Evolutionary conservation across 306 rosid species (phyloP).

Genomic region (Calophaca sinica): DNA sequence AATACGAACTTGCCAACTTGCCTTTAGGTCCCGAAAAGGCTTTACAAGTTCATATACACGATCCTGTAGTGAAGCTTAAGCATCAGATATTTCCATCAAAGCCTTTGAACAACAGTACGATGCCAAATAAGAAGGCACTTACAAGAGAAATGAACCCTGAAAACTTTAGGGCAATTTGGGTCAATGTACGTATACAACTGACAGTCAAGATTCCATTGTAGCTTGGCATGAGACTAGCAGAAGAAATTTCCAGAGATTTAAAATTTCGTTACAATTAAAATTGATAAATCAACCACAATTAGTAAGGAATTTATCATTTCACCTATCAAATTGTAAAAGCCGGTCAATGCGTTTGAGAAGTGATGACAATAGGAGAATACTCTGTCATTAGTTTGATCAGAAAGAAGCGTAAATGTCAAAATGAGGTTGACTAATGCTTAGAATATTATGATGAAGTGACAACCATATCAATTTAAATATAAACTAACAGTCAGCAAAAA

Average conservation of each 20-base stretch:
- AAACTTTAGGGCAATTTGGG: constrained; percentile 93
- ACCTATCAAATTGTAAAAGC: constrained; percentile 96
- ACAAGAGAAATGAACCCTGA: constrained; percentile 82
- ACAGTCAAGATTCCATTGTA: constrained; percentile 90
- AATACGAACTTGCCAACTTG: constrained; percentile 83
- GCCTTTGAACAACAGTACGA: constrained; percentile 40
- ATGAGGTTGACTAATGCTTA: constrained; percentile 6
- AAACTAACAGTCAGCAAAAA: background rate
- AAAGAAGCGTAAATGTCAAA: constrained; percentile 42
- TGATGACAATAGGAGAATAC: constrained; percentile 78
- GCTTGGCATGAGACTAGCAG: constrained; percentile 93
- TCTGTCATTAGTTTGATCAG: constrained; percentile 64
- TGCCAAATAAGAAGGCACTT: constrained; percentile 48
- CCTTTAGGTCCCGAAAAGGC: constrained; percentile 72
- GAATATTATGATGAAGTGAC: constrained; percentile 5
- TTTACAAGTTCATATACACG: constrained; percentile 79
- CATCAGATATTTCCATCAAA: constrained; percentile 37
- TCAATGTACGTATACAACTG: constrained; percentile 86
- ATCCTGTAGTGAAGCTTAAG: constrained; percentile 65
- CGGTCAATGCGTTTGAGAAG: constrained; percentile 92
- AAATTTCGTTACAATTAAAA: constrained; percentile 46
- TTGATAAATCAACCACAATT: constrained; percentile 38
- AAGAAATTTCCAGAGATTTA: constrained; percentile 49
- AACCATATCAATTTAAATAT: constrained; percentile 16
- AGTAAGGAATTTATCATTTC: constrained; percentile 43